Evolutionary conservation across 768 basidiomycete genomes (phyloP).

Genomic region (Kondoa malvinella): DNA sequence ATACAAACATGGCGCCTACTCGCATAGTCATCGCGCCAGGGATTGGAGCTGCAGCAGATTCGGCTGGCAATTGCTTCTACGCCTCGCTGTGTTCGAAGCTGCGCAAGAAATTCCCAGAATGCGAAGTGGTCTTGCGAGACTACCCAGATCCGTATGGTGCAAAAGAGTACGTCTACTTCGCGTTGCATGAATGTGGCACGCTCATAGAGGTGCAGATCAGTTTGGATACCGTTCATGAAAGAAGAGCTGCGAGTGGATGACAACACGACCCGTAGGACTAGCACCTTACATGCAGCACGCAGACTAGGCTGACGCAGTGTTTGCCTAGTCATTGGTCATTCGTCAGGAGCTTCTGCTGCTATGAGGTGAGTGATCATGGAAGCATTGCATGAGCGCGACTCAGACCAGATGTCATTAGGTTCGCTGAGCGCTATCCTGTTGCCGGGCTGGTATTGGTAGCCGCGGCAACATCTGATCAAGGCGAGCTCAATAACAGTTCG

Average conservation of each 20-base stretch:
- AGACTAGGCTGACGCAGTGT: too few relatives aligned
- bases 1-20: background rate
- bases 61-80: too few relatives aligned
- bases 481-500: background rate
- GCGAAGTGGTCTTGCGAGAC: background rate
- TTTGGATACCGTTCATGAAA: background rate
- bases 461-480: background rate
- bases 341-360: background rate
- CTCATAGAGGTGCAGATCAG: background rate
- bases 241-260: background rate
- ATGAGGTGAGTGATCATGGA: background rate
- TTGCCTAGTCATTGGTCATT: background rate
- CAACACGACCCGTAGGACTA: background rate
- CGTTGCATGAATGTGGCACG: background rate
- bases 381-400: background rate
- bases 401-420: background rate
- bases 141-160: background rate
- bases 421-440: background rate
- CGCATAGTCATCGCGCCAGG: background rate
- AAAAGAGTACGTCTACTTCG: background rate
- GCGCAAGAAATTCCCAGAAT: background rate
- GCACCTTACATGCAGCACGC: too few relatives aligned
- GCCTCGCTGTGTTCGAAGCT: too few relatives aligned
- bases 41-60: background rate
- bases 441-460: background rate